Evolutionary conservation across 305 asterid species (phyloP).

Genomic region (Fraxinus angustifolia): DNA sequence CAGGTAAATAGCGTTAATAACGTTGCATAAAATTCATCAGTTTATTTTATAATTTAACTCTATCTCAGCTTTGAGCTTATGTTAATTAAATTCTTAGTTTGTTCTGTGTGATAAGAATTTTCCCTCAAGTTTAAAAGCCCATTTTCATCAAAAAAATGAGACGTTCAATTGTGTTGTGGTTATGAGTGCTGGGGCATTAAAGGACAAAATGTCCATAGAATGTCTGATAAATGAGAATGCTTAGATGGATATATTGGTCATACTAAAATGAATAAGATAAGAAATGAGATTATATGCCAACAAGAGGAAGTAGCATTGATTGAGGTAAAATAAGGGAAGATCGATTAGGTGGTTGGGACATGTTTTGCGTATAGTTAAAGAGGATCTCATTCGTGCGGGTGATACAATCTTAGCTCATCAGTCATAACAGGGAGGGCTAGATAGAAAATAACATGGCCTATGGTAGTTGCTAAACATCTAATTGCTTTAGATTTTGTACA

Average conservation of each 20-base stretch:
- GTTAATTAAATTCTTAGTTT: background rate
- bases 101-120: background rate
- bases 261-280: background rate
- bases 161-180: background rate
- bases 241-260: background rate
- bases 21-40: background rate
- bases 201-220: background rate
- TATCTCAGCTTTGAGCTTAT: background rate
- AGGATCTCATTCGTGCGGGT: background rate
- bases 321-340: background rate
- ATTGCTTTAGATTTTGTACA: background rate
- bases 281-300: background rate
- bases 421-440: background rate
- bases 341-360: background rate
- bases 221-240: background rate
- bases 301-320: background rate
- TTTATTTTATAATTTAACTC: background rate
- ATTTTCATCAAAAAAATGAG: background rate
- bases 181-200: background rate
- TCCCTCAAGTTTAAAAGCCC: background rate
- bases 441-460: background rate
- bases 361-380: background rate
- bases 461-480: background rate
- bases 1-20: slow-evolving; percentile 38
- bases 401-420: background rate